Evolutionary conservation across 176 grass and related monocot species (phyloP).

Genomic region (Aegilops tauschii): DNA sequence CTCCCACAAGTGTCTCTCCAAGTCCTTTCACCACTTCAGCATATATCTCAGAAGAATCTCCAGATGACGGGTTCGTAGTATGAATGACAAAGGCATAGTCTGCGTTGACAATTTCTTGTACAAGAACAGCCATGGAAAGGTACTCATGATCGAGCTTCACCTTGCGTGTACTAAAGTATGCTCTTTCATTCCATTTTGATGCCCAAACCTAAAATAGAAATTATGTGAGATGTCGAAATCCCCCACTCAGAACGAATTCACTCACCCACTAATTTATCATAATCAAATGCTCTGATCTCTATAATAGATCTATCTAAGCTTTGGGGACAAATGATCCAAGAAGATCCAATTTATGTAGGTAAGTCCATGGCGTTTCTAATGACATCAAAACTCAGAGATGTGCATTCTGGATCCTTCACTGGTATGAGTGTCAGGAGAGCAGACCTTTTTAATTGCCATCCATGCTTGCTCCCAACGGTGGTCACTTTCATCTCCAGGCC

Average conservation of each 20-base stretch:
- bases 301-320: conserved; percentile 5
- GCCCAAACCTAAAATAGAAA: conserved; percentile 73
- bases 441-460: conserved; percentile 90
- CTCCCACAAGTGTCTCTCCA: conserved; percentile 91
- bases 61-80: conserved; percentile 85
- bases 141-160: conserved; percentile 94
- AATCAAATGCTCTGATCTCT: neutral
- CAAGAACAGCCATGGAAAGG: conserved; percentile 93
- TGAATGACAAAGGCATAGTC: conserved; percentile 99
- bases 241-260: neutral
- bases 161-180: conserved; percentile 92
- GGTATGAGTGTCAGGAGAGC: conserved; percentile 15
- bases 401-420: neutral
- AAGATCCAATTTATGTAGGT: neutral
- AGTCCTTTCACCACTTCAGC: conserved; percentile 98
- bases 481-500: conserved; percentile 92
- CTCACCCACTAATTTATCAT: conserved; percentile 15
- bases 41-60: conserved; percentile 92
- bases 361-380: conserved; percentile 14
- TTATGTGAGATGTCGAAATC: conserved; percentile 16
- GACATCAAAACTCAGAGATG: neutral
- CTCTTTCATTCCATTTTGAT: conserved; percentile 99
- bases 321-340: conserved; percentile 4
- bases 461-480: conserved; percentile 90
- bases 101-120: conserved; percentile 95